Evolutionary conservation across 345 rosid genomes (phyloP).

Genomic region (Linum tenue): DNA sequence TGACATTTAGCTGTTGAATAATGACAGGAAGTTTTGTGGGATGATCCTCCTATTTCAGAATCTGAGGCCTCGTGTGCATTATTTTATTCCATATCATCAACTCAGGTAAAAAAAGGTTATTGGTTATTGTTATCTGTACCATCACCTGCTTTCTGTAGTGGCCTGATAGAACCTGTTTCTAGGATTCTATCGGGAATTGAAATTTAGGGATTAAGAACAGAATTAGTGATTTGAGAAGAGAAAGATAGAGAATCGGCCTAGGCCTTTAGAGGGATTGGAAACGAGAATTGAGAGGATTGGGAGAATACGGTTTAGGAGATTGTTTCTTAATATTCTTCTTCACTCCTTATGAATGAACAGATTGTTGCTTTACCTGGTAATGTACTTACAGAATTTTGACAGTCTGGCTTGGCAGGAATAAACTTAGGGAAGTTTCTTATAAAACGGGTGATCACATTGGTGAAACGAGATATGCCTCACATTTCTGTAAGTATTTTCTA

Average conservation of each 20-base stretch:
- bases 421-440: conserved; percentile 91
- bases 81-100: conserved; percentile 94
- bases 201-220: too few species aligned
- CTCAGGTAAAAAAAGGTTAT: conserved; percentile 44
- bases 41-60: conserved; percentile 77
- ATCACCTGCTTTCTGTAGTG: neutral
- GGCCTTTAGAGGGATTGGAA: too few species aligned
- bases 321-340: too few species aligned
- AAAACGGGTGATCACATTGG: conserved; percentile 76
- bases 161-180: too few species aligned
- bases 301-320: too few species aligned
- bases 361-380: too few species aligned
- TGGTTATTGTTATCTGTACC: neutral
- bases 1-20: neutral
- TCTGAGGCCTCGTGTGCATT: conserved; percentile 68
- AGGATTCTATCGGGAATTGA: too few species aligned
- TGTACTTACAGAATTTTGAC: conserved; percentile 28
- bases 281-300: too few species aligned
- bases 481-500: conserved; percentile 55
- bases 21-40: conserved; percentile 90
- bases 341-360: too few species aligned
- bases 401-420: conserved; percentile 98
- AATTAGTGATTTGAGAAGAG: too few species aligned
- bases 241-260: too few species aligned
- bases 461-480: conserved; percentile 82